Evolutionary conservation across 2,329 filamentous ascomycete genomes (phyloP).

Genomic region (Dactylella cylindrospora): DNA sequence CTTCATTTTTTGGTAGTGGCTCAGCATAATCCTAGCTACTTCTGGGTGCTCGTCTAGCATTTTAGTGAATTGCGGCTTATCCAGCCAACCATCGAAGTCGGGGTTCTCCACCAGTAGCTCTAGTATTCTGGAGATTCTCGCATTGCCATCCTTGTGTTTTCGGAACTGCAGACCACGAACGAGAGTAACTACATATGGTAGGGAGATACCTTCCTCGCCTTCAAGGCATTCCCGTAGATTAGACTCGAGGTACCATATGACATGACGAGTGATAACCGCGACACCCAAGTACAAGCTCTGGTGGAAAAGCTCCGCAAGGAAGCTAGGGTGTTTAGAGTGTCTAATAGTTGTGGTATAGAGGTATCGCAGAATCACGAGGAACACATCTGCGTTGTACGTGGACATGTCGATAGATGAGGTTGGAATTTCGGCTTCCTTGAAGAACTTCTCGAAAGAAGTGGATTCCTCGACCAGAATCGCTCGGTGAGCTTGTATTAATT

Average conservation of each 20-base stretch:
- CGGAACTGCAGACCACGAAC: too few relatives aligned
- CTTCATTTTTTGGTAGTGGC: too few relatives aligned
- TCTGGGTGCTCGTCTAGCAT: slow-evolving; percentile 20
- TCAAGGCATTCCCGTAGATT: too few relatives aligned
- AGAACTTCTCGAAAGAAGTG: not conserved
- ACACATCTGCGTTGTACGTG: slow-evolving; percentile 1
- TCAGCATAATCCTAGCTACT: slow-evolving; percentile 8
- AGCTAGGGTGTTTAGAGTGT: slow-evolving; percentile 3
- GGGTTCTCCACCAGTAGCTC: too few relatives aligned
- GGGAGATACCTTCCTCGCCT: too few relatives aligned
- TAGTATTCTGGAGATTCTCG: too few relatives aligned
- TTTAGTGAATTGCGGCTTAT: not conserved
- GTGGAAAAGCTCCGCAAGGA: slow-evolving; percentile 10
- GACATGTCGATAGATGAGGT: not conserved
- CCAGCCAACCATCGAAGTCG: slow-evolving; percentile 1
- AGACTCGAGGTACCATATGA: not conserved
- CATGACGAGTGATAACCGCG: not conserved
- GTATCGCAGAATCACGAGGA: slow-evolving; percentile 1
- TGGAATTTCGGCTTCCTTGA: not conserved
- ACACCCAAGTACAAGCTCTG: slow-evolving; percentile 1
- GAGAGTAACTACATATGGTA: too few relatives aligned
- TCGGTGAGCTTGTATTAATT: slow-evolving; percentile 4
- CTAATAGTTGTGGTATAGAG: slow-evolving; percentile 6
- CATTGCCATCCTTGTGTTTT: too few relatives aligned
- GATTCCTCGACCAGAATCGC: slow-evolving; percentile 14